Evolutionary conservation across 1,284 basidiomycete species (phyloP), one percentile per base, ranked within the genome.

Genomic region (Trametes versicolor): DNA sequence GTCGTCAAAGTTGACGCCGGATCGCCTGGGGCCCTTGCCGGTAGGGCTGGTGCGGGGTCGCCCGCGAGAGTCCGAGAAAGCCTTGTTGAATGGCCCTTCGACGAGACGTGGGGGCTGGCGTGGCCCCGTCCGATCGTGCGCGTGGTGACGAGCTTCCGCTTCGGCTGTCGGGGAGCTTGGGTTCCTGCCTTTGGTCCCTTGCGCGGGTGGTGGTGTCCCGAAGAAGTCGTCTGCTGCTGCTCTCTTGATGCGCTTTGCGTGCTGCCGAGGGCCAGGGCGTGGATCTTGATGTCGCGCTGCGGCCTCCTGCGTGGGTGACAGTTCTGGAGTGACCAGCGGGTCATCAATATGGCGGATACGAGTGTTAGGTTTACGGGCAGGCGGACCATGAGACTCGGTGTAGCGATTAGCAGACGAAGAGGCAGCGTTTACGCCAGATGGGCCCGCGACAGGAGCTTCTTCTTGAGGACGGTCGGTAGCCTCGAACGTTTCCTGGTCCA

Each of bases 81-180:
- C 72, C 45, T 62, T 72, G 49, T 71, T 73, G 55, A 67, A 73
- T 8, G 71, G 65, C 21, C 75, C 74, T 32, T 74, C 71, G 13
- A 66, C 65, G n/a, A 73, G 60, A 6, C 70, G 61, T 27, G 72
- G 71, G 0, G 69, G 74, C 49, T 69, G 48, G 8, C 55, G 54
- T 19, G 25, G 65, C n/a, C 61, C 41, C 48, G 54, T 49, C 48
- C 23, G 62, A n/a, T 39, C 60, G 47, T n/a, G 60, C 21, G 55
- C 21, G 25, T 51, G 37, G 34, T 48, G 34, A 43, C 60, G 68
- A 5, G 65, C 63, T 25, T 64, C 47, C 4, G 59, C 65, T 7
- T 61, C 58, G 1, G 59, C 36, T 4, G 63, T 64, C 23, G 68
- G 66, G 9, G 68, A 69, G 55, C 48, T 63, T 12, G 43, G 54